Conservation (phyloP, 139 green algal species). For the Asterochloris erici region DNA sequence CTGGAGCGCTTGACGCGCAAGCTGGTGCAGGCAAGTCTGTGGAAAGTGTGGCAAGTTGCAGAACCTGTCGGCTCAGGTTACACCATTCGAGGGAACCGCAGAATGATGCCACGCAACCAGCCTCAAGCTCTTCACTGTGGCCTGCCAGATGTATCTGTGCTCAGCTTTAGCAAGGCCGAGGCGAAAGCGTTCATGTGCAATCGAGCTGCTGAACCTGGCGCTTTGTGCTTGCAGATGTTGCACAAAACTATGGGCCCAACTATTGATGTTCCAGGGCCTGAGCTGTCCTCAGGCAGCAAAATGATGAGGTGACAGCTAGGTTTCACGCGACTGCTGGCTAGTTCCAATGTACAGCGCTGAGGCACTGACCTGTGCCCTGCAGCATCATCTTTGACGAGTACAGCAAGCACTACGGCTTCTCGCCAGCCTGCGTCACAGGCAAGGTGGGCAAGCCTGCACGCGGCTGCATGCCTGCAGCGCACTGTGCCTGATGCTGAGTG, state of each 20-base stretch:
- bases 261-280: slow-evolving; percentile 85
- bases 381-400: slow-evolving; percentile 83
- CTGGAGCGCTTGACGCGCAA: slow-evolving; percentile 89
- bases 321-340: neutral
- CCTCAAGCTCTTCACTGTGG: slow-evolving; percentile 49
- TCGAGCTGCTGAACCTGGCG: neutral
- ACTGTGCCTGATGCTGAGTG: no score
- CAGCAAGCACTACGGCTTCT: slow-evolving; percentile 80
- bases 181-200: neutral
- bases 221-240: slow-evolving; percentile 24
- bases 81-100: slow-evolving; percentile 19
- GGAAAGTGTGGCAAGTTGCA: neutral
- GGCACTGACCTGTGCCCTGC: neutral
- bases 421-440: slow-evolving; percentile 79
- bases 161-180: no score
- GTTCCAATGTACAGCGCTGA: neutral
- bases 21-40: slow-evolving; percentile 67
- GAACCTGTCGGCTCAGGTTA: slow-evolving; percentile 49
- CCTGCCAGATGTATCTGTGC: neutral
- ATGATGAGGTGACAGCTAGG: slow-evolving; percentile 63
- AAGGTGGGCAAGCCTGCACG: slow-evolving; percentile 42
- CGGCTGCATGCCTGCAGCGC: no score
- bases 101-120: neutral
- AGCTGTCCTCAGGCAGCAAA: slow-evolving; percentile 81
- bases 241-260: slow-evolving; percentile 78